Base-by-base conservation (phyloP, 1,139 yeast genomes). In the Debaryomycetaceae sp. region DNA sequence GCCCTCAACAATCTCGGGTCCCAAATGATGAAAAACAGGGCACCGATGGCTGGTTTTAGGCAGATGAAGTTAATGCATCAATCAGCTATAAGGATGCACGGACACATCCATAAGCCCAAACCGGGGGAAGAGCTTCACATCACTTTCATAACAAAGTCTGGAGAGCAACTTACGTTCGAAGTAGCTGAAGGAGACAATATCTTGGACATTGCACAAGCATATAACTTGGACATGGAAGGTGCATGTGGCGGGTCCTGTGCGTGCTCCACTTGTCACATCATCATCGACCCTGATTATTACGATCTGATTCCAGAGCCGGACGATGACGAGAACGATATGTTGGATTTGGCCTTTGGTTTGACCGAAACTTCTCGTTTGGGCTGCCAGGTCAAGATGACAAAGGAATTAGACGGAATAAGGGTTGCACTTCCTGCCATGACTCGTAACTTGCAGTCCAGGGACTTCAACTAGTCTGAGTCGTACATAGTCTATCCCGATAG, bases 191-290 rank as follows among this genome's bases (percentile, higher is more conserved):
- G 98, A 7, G 98, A 92, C 57, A 83, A 91, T 36, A 58, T 92
- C 35, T 69, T 92, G 59, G 98, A 92, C 60, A 89, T 92, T 42
- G 98, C 98, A 5, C 98, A 92, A 65, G 95, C 95, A 4, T 69
- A 91, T 57, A 85, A 89, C 53, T 66, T 92, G 45, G 98, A 92
- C 53, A 89, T 92, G 91, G 98, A 92, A 60, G 96, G 98, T 35
- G 98, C 98, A 0, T 92, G 98, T 65, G 98, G 98, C 30, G 98
- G 98, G 2, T 88, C 97, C 2, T 92, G 98, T 70, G 98, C 98
- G 1, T 92, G 98, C 59, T 89, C 97, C 3, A 92, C 98, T 0
- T 92, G 98, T 61, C 98, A 92, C 65, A 83, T 92, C 43, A 92
- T 92, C 38, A 89, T 92, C 31, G 98, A 92, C 59, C 98, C 98